phyloP scores from a whole-genome alignment of 148 eudicot species.

The Rhododendron williamsianum region DNA sequence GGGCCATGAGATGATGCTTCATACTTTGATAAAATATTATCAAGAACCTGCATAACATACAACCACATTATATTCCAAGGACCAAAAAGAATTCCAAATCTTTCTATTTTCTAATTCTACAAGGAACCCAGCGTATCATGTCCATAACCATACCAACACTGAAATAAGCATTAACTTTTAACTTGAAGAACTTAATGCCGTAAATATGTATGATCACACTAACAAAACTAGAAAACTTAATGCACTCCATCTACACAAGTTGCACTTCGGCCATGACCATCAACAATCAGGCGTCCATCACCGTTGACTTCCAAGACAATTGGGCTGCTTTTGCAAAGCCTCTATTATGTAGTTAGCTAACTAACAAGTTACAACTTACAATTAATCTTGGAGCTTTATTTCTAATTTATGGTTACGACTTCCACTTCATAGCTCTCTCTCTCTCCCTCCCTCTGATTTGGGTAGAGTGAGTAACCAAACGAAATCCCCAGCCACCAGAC shows the following conservation, averaged over 20 bases:
- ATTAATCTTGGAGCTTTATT: neutral
- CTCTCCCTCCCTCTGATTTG: neutral
- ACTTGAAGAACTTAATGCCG: neutral
- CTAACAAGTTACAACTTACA: neutral
- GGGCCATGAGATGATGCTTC: constrained; percentile 84
- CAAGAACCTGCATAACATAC: constrained; percentile 55
- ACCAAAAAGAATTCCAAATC: neutral
- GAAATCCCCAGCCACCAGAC: neutral
- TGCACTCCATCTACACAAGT: neutral
- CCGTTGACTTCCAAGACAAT: neutral
- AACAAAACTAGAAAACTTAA: neutral
- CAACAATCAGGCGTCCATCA: neutral
- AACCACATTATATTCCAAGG: neutral
- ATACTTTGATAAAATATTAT: constrained; percentile 59
- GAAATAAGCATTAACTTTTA: neutral
- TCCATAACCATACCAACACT: neutral
- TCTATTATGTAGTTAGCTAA: neutral
- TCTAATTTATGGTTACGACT: neutral
- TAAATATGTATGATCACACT: neutral
- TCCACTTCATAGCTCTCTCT: neutral
- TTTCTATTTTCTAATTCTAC: neutral
- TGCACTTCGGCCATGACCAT: neutral
- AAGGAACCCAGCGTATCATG: neutral
- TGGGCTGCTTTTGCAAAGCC: neutral
- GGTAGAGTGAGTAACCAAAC: neutral